phyloP scores from a whole-genome alignment of 257 asterid species.

The Solanum sitiens region DNA sequence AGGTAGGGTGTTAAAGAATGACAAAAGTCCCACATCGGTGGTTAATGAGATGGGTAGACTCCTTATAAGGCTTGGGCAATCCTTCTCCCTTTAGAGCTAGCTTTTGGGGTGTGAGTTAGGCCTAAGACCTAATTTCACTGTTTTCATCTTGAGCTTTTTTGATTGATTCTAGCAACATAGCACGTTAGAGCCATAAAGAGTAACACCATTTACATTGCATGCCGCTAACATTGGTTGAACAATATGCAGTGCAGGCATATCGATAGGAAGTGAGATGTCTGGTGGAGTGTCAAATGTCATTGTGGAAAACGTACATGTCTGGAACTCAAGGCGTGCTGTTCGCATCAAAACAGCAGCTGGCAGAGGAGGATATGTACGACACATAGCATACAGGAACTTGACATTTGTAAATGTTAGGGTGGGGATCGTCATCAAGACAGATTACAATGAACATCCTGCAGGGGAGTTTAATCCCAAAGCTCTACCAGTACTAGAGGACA shows the following conservation, averaged over 20 bases:
- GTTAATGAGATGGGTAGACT: too few species aligned
- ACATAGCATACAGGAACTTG: conserved; percentile 52
- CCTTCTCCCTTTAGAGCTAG: too few species aligned
- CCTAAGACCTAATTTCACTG: too few species aligned
- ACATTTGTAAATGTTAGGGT: conserved; percentile 75
- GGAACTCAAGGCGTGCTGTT: conserved; percentile 91
- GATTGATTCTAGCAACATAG: not conserved
- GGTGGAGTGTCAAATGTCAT: conserved; percentile 90
- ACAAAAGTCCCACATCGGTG: too few species aligned
- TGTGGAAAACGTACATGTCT: conserved; percentile 56
- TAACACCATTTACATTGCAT: not conserved
- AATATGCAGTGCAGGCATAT: conserved; percentile 70
- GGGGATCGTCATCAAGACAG: conserved; percentile 87
- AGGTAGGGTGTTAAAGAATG: too few species aligned
- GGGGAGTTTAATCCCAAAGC: conserved; percentile 69
- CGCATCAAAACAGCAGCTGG: conserved; percentile 96
- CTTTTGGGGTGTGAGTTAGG: too few species aligned
- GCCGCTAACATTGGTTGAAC: not conserved
- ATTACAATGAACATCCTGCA: conserved; percentile 93
- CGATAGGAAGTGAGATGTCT: conserved; percentile 99
- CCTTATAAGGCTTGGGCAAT: too few species aligned
- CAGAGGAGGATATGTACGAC: conserved; percentile 78
- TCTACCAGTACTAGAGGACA: conserved; percentile 55
- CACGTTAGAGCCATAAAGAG: not conserved
- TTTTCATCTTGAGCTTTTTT: not conserved